Conservation (phyloP, 805 yeast species). For the Candida verbasci region DNA sequence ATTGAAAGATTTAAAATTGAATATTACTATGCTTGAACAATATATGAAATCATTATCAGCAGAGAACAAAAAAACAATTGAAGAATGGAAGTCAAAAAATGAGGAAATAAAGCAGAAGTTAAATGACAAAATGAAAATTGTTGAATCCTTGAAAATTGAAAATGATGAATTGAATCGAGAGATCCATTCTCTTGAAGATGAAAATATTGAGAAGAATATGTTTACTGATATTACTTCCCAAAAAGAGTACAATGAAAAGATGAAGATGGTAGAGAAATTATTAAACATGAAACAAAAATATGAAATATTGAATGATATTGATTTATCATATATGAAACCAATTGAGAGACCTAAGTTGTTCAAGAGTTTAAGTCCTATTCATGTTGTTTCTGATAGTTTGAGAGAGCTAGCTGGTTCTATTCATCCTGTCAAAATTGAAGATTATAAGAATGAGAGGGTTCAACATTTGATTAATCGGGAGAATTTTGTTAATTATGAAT, state of each 20-base stretch:
- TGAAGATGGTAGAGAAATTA: slow-evolving; percentile 43
- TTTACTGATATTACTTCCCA: slow-evolving; percentile 24
- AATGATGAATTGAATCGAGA: slow-evolving; percentile 23
- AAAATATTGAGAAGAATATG: slow-evolving; percentile 12
- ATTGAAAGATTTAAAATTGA: slow-evolving; percentile 42
- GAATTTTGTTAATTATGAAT: slow-evolving; percentile 6
- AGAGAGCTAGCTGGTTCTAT: too few species aligned
- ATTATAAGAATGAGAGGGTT: too few species aligned
- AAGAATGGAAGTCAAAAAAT: slow-evolving; percentile 12
- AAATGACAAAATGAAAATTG: slow-evolving; percentile 14
- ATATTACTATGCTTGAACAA: slow-evolving; percentile 41
- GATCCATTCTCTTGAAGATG: slow-evolving; percentile 6
- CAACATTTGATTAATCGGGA: slow-evolving; percentile 17
- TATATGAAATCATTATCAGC: slow-evolving; percentile 32
- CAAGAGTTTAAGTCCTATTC: too few species aligned
- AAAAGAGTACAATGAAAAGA: slow-evolving; percentile 24
- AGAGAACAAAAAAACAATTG: slow-evolving; percentile 23
- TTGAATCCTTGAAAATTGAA: slow-evolving; percentile 18
- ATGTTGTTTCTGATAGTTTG: too few species aligned
- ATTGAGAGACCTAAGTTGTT: too few species aligned
- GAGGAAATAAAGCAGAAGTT: slow-evolving; percentile 17
- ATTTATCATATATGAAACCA: slow-evolving; percentile 18
- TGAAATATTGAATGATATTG: slow-evolving; percentile 3
- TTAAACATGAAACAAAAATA: slow-evolving; percentile 35
- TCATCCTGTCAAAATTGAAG: too few species aligned